phyloP scores from a whole-genome alignment of 169 alveolate species.

The Plasmodium gonderi region DNA sequence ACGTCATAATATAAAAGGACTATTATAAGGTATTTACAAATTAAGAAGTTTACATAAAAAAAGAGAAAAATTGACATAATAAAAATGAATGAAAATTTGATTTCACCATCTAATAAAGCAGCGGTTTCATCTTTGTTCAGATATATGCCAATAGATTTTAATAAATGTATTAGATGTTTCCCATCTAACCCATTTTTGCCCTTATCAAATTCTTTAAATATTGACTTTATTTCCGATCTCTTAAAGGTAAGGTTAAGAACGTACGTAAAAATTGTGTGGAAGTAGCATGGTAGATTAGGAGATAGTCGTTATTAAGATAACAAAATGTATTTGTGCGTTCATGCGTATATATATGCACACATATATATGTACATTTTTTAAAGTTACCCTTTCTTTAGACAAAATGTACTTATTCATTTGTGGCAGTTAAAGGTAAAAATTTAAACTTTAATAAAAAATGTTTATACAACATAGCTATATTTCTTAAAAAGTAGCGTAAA shows the following conservation, averaged over 20 bases:
- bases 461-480: neutral
- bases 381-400: conserved; percentile 73
- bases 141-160: conserved; percentile 55
- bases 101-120: conserved; percentile 52
- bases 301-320: neutral
- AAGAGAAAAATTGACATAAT: neutral
- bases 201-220: conserved; percentile 68
- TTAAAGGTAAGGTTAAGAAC: conserved; percentile 9
- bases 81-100: neutral
- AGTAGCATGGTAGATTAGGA: neutral
- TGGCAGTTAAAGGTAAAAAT: conserved; percentile 18
- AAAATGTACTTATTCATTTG: conserved; percentile 48
- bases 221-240: conserved; percentile 61
- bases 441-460: conserved; percentile 6
- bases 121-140: conserved; percentile 65
- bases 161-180: conserved; percentile 21
- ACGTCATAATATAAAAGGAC: neutral
- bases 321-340: neutral
- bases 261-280: neutral
- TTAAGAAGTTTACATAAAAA: conserved; percentile 10
- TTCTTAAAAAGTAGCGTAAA: neutral
- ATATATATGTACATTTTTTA: neutral
- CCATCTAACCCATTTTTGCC: conserved; percentile 59
- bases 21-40: conserved; percentile 26
- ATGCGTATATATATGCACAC: neutral